These are phyloP conservation scores for Tremella fuciformis DNA, from an alignment of 768 basidiomycete genomes.

Conservation along the genomic window DNA sequence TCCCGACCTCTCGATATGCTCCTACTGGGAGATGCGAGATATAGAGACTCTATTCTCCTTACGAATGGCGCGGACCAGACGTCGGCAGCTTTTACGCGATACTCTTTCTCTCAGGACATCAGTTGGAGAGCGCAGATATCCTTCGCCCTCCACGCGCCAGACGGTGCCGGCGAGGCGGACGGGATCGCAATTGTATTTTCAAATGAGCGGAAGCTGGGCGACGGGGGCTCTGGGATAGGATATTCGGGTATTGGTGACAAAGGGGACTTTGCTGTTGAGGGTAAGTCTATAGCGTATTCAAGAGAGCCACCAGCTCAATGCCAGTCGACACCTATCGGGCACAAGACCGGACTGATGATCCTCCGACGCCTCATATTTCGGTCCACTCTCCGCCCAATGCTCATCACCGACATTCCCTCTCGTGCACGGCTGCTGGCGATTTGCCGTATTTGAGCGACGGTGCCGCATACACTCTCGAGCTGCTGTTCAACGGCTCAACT, in stretches of 20 bases:
- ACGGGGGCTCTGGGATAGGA: constrained; percentile 42
- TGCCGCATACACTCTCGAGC: constrained; percentile 21
- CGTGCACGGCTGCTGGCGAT: constrained; percentile 30
- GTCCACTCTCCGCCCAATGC: constrained; percentile 48
- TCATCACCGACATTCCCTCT: constrained; percentile 45
- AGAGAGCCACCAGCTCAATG: constrained; percentile 6
- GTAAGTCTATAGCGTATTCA: constrained; percentile 20
- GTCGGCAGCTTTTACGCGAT: constrained; percentile 29
- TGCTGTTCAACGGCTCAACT: constrained; percentile 21
- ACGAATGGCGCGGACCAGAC: constrained; percentile 30
- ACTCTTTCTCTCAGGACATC: constrained; percentile 13
- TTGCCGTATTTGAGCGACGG: constrained; percentile 46
- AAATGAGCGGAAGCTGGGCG: constrained; percentile 19
- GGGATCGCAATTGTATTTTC: constrained; percentile 46
- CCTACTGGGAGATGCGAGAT: constrained; percentile 25
- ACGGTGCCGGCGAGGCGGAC: constrained; percentile 35
- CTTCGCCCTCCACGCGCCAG: constrained; percentile 30
- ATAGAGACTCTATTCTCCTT: constrained; percentile 14
- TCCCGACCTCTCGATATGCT: constrained; percentile 4
- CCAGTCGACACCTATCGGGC: constrained; percentile 49
- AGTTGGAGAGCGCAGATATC: constrained; percentile 11
- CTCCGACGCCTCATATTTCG: constrained; percentile 50
- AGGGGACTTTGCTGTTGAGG: constrained; percentile 49
- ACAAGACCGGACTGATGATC: constrained; percentile 46
- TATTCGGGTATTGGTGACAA: constrained; percentile 42